phyloP scores from a whole-genome alignment of 2,329 filamentous ascomycete species.

The Pezicula rhizophila region DNA sequence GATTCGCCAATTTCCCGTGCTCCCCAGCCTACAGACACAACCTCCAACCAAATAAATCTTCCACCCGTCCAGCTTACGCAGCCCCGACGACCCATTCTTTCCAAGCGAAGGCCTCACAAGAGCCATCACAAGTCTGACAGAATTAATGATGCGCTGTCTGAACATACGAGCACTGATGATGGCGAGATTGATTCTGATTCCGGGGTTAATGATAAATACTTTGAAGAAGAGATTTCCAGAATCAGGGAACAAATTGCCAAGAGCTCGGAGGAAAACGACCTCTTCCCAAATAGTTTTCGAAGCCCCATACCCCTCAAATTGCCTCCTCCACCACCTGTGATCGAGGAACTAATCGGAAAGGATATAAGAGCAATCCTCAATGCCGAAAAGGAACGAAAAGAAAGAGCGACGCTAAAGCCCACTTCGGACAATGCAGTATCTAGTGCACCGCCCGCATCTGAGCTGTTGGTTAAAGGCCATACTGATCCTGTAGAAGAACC shows the following conservation, averaged over 20 bases:
- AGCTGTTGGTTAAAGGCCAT: too few relatives aligned
- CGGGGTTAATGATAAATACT: slow-evolving; percentile 25
- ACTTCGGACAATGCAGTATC: background rate
- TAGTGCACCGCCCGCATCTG: background rate
- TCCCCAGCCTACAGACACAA: background rate
- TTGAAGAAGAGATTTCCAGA: slow-evolving; percentile 25
- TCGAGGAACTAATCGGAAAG: background rate
- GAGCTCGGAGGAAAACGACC: slow-evolving; percentile 13
- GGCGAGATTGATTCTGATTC: slow-evolving; percentile 22
- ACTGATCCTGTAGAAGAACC: too few relatives aligned
- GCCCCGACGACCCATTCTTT: background rate
- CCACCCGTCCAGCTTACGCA: background rate
- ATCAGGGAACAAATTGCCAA: slow-evolving; percentile 16
- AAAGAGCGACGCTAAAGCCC: background rate
- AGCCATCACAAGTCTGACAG: background rate
- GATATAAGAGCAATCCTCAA: background rate
- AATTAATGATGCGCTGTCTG: background rate
- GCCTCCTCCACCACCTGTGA: background rate
- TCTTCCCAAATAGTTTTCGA: slow-evolving; percentile 3
- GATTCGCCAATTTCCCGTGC: too few relatives aligned
- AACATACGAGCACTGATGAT: slow-evolving; percentile 13
- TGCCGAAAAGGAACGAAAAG: background rate
- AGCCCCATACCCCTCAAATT: background rate
- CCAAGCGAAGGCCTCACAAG: background rate
- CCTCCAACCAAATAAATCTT: background rate